Conservation (phyloP, 1,139 yeast genomes). For the Lodderomyces pseudojiufengensis region DNA sequence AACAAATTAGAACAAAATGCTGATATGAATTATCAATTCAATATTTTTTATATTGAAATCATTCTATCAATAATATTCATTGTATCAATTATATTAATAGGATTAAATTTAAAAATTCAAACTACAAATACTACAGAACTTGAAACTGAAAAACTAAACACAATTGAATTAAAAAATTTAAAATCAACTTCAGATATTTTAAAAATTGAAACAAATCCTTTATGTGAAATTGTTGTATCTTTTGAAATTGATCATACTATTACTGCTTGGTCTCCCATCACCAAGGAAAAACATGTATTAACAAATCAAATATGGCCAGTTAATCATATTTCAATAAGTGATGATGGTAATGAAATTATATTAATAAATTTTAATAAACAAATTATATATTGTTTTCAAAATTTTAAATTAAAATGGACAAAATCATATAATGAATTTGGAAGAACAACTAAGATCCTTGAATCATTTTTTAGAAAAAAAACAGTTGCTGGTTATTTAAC, state of each 20-base stretch:
- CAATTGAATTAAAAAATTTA: slow-evolving; percentile 46
- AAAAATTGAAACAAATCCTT: slow-evolving; percentile 50
- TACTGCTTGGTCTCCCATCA: slow-evolving; percentile 70
- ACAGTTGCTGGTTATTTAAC: slow-evolving; percentile 50
- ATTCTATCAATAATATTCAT: not conserved
- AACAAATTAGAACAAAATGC: no score
- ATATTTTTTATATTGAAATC: slow-evolving; percentile 1
- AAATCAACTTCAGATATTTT: slow-evolving; percentile 62
- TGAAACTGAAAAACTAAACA: slow-evolving; percentile 20
- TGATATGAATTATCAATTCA: no score
- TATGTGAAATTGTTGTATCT: slow-evolving; percentile 60
- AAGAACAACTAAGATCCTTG: slow-evolving; percentile 39
- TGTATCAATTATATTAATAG: not conserved
- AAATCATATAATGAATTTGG: slow-evolving; percentile 6
- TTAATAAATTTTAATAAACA: slow-evolving; percentile 51
- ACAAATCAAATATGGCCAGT: slow-evolving; percentile 68
- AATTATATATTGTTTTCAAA: slow-evolving; percentile 55
- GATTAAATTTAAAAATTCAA: not conserved
- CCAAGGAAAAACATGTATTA: slow-evolving; percentile 34
- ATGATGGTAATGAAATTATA: slow-evolving; percentile 57
- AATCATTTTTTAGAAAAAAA: slow-evolving; percentile 56
- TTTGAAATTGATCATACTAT: slow-evolving; percentile 72
- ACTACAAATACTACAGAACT: not conserved
- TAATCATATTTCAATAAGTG: slow-evolving; percentile 55
- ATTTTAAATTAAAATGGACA: slow-evolving; percentile 53